Evolutionary conservation across 2,329 filamentous ascomycete genomes (phyloP), one percentile per base, ranked within the genome.

Genomic region (Sporothrix sp.): DNA sequence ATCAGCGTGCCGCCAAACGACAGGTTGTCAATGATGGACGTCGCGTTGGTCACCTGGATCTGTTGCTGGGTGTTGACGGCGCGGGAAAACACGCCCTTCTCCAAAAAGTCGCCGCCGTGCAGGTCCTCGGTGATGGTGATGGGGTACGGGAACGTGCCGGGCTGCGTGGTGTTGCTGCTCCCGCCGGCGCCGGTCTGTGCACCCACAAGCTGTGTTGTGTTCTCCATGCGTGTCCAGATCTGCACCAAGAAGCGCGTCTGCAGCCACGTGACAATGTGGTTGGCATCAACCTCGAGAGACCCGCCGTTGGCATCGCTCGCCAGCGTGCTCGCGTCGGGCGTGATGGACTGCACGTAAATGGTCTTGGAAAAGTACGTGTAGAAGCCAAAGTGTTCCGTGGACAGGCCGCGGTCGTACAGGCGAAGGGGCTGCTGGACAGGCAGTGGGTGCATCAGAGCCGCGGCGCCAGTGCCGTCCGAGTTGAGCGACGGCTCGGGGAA

Each of bases 351-450:
- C 55, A 95, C 73, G 70, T 91, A 95, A 56, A 95, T 87, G 8
- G 84, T 85, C 57, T 89, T 87, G 67, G 89, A 82, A 66, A 86
- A 97, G 71, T 95, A 94, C 1, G 79, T 86, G 69, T 95, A 96
- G 68, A 96, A 96, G 2, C 87, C 88, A 65, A 94, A 96, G 67
- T 95, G 88, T 65, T 97, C 91, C 0, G 83, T 84, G 2, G 76
- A 70, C 25, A 85, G 72, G 16, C 85, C 89, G 18, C 89, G 85
- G 64, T 97, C 87, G 65, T 83, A 97, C 1, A 97, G 76, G 2
- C 86, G 80, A 11, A 97, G 72, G 0, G 88, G 91, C 61, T 97
- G 93, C 53, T 84, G 79, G 1, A 73, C 68, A 0, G 85, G 78
- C 7, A 77, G 71, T 0, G 89, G 86, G 40, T 93, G 78, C 55